Conservation (phyloP, 768 basidiomycete genomes). For the Suillus occidentalis region DNA sequence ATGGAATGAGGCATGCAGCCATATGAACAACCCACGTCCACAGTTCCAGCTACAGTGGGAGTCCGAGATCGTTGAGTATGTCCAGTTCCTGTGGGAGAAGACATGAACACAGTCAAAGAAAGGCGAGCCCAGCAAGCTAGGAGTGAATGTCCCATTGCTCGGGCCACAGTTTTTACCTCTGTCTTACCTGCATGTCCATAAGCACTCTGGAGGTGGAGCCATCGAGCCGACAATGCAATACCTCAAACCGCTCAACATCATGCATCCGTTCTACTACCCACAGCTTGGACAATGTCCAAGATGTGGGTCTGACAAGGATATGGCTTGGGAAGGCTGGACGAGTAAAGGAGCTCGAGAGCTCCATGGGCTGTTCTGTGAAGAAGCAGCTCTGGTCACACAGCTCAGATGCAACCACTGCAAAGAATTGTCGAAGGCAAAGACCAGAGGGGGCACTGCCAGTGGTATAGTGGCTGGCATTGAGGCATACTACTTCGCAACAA, state of each 20-base stretch:
- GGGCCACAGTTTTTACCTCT: conserved; percentile 25
- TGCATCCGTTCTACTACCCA: conserved; percentile 14
- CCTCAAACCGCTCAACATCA: conserved; percentile 9
- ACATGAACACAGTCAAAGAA: conserved; percentile 9
- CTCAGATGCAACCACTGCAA: neutral
- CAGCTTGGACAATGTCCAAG: neutral
- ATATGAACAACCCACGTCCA: conserved; percentile 2
- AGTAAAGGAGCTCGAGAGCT: conserved; percentile 4
- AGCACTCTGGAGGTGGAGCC: conserved; percentile 5
- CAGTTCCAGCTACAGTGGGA: conserved; percentile 23
- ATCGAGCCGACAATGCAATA: conserved; percentile 18
- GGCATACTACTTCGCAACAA: too few species aligned
- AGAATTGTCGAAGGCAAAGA: too few species aligned
- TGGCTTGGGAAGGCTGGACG: conserved; percentile 7
- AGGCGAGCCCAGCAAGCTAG: conserved; percentile 2
- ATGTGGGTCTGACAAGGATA: neutral
- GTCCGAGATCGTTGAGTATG: conserved; percentile 21
- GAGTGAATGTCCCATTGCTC: conserved; percentile 14
- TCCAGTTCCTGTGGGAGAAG: conserved; percentile 12
- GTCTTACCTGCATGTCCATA: conserved; percentile 13
- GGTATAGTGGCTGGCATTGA: too few species aligned
- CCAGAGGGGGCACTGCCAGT: too few species aligned
- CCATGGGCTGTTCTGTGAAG: conserved; percentile 6
- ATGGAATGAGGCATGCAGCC: neutral
- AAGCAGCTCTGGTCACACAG: neutral